These are phyloP conservation scores for Irpex sp. DNA, from an alignment of 1,284 basidiomycete genomes.

Conservation along the genomic window DNA sequence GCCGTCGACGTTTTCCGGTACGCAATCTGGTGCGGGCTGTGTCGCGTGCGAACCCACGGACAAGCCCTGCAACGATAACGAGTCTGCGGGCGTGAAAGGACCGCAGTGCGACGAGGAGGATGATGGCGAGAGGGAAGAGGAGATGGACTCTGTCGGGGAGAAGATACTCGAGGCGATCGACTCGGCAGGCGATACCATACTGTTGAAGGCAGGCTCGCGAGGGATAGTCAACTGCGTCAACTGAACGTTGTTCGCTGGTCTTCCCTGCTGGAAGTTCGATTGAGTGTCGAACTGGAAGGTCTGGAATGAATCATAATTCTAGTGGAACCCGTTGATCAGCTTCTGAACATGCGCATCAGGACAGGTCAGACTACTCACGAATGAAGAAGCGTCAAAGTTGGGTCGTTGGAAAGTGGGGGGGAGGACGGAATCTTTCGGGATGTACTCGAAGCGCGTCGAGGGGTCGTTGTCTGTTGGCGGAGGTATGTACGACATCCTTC, in stretches of 20 bases:
- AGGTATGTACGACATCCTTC: conserved; percentile 45
- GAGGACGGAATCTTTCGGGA: conserved; percentile 29
- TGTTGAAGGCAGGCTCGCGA: conserved; percentile 25
- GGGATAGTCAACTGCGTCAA: conserved; percentile 39
- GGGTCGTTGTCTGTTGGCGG: conserved; percentile 35
- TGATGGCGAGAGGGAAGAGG: conserved; percentile 18
- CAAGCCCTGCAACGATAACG: conserved; percentile 23
- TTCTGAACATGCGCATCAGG: conserved; percentile 6
- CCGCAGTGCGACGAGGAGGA: conserved; percentile 20
- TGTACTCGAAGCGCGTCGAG: conserved; percentile 33
- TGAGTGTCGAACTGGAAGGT: conserved; percentile 35
- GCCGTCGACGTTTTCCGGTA: conserved; percentile 21
- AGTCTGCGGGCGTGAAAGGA: conserved; percentile 26
- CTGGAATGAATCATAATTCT: conserved; percentile 44
- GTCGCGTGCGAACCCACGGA: conserved; percentile 13
- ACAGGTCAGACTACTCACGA: conserved; percentile 9
- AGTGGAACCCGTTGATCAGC: conserved; percentile 1
- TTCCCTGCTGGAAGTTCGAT: conserved; percentile 12
- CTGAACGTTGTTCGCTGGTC: conserved; percentile 22
- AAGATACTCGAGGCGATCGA: conserved; percentile 35
- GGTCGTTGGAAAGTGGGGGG: conserved; percentile 32
- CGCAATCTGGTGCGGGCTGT: conserved; percentile 12
- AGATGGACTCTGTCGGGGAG: conserved; percentile 21
- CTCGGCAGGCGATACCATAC: conserved; percentile 30
- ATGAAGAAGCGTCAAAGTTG: conserved; percentile 32